Evolutionary conservation across 768 basidiomycete species (phyloP).

Genomic region (Tricholomella constricta): DNA sequence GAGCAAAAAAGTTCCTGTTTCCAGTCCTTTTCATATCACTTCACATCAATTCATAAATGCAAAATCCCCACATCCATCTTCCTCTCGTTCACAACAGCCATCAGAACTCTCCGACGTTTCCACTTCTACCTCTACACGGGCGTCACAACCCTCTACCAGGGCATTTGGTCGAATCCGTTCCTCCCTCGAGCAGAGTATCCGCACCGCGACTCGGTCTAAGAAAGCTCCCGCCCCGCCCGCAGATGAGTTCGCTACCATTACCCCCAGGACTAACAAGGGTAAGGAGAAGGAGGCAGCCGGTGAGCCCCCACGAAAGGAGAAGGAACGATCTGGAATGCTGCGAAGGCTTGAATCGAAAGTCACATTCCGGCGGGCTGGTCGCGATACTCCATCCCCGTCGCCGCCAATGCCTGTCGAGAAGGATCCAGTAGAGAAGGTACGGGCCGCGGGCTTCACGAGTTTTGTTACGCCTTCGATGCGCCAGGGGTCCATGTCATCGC

Average conservation of each 20-base stretch:
- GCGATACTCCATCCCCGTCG: slow-evolving; percentile 41
- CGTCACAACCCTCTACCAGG: slow-evolving; percentile 45
- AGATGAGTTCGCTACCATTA: slow-evolving; percentile 48
- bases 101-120: slow-evolving; percentile 33
- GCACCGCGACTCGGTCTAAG: slow-evolving; percentile 63
- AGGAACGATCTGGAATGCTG: slow-evolving; percentile 48
- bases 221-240: slow-evolving; percentile 35
- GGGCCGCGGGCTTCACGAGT: slow-evolving; percentile 55
- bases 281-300: slow-evolving; percentile 32
- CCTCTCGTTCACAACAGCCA: slow-evolving; percentile 42
- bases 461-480: slow-evolving; percentile 69
- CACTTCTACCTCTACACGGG: slow-evolving; percentile 23
- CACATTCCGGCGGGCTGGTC: slow-evolving; percentile 47
- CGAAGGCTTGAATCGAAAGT: slow-evolving; percentile 51
- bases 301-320: slow-evolving; percentile 29
- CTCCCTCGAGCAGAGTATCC: slow-evolving; percentile 66
- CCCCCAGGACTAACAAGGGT: slow-evolving; percentile 43
- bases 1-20: slow-evolving; percentile 37
- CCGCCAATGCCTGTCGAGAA: slow-evolving; percentile 35
- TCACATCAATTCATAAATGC: slow-evolving; percentile 40
- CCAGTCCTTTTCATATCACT: slow-evolving; percentile 49
- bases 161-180: slow-evolving; percentile 67
- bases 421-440: slow-evolving; percentile 38
- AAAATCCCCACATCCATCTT: slow-evolving; percentile 38
- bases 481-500: slow-evolving; percentile 74